Evolutionary conservation across 2,329 filamentous ascomycete genomes (phyloP).

Genomic region (Rutstroemia sydowiana): DNA sequence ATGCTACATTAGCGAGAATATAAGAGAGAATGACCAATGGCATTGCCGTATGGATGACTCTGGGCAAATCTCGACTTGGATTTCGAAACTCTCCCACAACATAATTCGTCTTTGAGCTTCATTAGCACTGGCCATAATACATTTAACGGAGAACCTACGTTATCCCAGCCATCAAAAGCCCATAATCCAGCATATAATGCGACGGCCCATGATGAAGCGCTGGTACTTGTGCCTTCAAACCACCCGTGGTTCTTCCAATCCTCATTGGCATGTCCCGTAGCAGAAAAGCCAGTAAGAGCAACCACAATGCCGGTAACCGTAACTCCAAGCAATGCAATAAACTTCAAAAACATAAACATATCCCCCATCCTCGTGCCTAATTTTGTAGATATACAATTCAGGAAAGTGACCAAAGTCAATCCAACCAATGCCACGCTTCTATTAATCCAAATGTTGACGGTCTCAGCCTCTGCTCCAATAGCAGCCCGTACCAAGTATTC

Average conservation of each 20-base stretch:
- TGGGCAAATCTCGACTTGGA: slow-evolving; percentile 78
- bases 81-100: slow-evolving; percentile 96
- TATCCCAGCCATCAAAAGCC: slow-evolving; percentile 99
- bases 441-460: slow-evolving; percentile 78
- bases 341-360: slow-evolving; percentile 94
- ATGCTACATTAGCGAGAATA: slow-evolving; percentile 82
- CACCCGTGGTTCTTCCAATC: slow-evolving; percentile 85
- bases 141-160: slow-evolving; percentile 52
- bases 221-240: slow-evolving; percentile 79
- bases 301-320: slow-evolving; percentile 86
- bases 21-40: slow-evolving; percentile 88
- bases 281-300: slow-evolving; percentile 75
- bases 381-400: slow-evolving; percentile 89
- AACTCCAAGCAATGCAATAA: slow-evolving; percentile 79
- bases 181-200: slow-evolving; percentile 92
- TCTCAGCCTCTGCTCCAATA: slow-evolving; percentile 78
- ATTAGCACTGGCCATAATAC: slow-evolving; percentile 20
- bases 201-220: slow-evolving; percentile 82
- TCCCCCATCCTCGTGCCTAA: slow-evolving; percentile 84
- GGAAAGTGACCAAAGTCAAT: slow-evolving; percentile 65
- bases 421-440: slow-evolving; percentile 79
- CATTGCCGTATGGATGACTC: slow-evolving; percentile 94
- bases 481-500: slow-evolving; percentile 90
- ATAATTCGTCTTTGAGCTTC: slow-evolving; percentile 72
- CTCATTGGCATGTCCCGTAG: slow-evolving; percentile 63